Conservation (phyloP, 2,329 filamentous ascomycete genomes). For the Talaromyces atroroseus region DNA sequence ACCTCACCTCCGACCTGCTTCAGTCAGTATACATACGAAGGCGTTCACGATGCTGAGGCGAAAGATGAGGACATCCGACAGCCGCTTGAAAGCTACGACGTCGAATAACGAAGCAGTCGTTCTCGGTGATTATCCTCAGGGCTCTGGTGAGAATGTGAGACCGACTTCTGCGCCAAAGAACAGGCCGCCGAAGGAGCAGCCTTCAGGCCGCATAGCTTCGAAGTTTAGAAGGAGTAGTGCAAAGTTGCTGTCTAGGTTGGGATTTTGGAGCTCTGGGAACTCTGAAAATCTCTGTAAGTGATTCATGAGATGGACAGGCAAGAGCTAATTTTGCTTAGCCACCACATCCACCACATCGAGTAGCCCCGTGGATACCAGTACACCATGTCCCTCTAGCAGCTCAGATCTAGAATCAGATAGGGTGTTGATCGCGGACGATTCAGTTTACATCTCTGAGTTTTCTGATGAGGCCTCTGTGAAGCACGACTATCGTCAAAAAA, state of each 20-base stretch:
- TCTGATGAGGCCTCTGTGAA: not conserved
- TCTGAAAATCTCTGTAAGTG: not conserved
- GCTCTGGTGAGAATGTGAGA: conserved; percentile 17
- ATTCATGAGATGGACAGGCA: not conserved
- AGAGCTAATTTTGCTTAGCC: not conserved
- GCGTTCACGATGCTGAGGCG: conserved; percentile 9
- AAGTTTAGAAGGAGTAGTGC: conserved; percentile 31
- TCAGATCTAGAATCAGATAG: not conserved
- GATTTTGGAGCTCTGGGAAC: conserved; percentile 19
- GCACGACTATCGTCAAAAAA: not conserved
- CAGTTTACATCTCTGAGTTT: not conserved
- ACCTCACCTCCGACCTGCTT: not conserved
- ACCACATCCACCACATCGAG: not conserved
- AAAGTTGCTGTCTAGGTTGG: conserved; percentile 32
- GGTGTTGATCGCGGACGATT: not conserved
- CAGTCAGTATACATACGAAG: not conserved
- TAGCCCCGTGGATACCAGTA: not conserved
- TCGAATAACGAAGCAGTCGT: conserved; percentile 18
- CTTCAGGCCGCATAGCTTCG: conserved; percentile 14
- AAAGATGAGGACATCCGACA: conserved; percentile 20
- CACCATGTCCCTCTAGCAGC: not conserved
- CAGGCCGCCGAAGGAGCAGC: not conserved
- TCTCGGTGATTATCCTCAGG: conserved; percentile 14
- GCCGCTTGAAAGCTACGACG: conserved; percentile 21
- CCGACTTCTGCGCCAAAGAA: conserved; percentile 17